Evolutionary conservation across 306 rosid genomes (phyloP).

Genomic region (Rosa rugosa): DNA sequence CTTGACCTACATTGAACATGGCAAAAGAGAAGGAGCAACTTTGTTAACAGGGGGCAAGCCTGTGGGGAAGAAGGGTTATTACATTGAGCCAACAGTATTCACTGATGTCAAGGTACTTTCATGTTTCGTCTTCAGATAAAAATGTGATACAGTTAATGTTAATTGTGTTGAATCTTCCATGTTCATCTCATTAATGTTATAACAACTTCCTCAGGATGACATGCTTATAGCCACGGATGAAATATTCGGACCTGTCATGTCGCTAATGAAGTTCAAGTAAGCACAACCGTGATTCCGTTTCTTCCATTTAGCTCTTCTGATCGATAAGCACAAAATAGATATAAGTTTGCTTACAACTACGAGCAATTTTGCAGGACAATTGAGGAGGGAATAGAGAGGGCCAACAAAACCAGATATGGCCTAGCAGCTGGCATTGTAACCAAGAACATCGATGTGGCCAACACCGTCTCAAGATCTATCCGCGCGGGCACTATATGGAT

Average conservation of each 20-base stretch:
- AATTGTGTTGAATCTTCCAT: background rate
- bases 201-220: constrained; percentile 51
- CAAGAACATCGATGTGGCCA: constrained; percentile 61
- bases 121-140: background rate
- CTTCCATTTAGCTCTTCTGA: background rate
- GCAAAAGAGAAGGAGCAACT: constrained; percentile 89
- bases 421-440: constrained; percentile 86
- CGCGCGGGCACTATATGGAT: constrained; percentile 79
- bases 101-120: constrained; percentile 59
- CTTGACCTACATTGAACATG: constrained; percentile 66
- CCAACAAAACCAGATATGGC: constrained; percentile 70
- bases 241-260: constrained; percentile 84
- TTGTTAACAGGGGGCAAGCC: constrained; percentile 75
- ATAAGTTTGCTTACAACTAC: background rate
- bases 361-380: constrained; percentile 43
- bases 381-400: constrained; percentile 72
- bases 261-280: constrained; percentile 77
- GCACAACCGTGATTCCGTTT: constrained; percentile 13
- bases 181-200: background rate
- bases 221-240: constrained; percentile 66
- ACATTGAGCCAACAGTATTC: constrained; percentile 84
- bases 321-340: background rate
- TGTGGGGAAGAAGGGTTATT: constrained; percentile 68
- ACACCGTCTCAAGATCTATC: constrained; percentile 82
- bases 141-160: background rate